Base-by-base conservation (phyloP, 768 basidiomycete species). In the Leccinum boreale region DNA sequence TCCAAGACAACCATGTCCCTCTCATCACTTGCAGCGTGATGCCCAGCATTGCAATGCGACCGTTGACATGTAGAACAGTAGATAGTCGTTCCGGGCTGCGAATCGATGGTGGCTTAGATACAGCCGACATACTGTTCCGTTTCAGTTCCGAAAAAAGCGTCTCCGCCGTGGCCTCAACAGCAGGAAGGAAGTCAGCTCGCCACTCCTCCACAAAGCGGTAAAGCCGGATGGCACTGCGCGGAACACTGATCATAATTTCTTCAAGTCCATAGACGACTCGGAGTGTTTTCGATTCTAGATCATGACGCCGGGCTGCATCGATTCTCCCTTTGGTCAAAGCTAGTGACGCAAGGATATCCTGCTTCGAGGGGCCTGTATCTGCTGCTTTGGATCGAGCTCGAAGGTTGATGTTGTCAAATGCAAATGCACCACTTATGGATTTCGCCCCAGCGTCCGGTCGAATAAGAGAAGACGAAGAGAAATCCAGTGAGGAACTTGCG, bases 1-100 rank as follows among this genome's bases (percentile, higher is more conserved):
- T 81, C 89, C 86, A 92, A 8, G 88, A 85, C 31, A 93, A 71
- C 91, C 91, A 94, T 1, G 90, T 93, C 19, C 90, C 90, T 59
- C 86, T 89, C 87, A 93, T 91, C 42, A 93, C 85, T 64, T 92
- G 91, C 6, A 94, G 79, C 4, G 83, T 82, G 9, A 91, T 75
- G 24, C 81, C 80, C 23, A 85, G 67, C 21, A 79, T 79, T 5
- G 70, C 65, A 9, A 91, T 56, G 26, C 78, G 76, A 5, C 80
- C 77, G 59, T 87, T 81, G 15, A 89, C 57, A 47, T 86, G 81
- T 31, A 84, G 61, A 8, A 71, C 68, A 53, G 33, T 58, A 6
- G 60, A 31, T 23, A 52, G 51, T 28, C 19, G 58, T 49, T 59
- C 57, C 3, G 61, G 21, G 50, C 50, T 55, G 58, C 12, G 64